These are phyloP conservation scores for Colletotrichum endophyticum DNA, from an alignment of 2,329 filamentous ascomycete genomes.

Conservation along the genomic window DNA sequence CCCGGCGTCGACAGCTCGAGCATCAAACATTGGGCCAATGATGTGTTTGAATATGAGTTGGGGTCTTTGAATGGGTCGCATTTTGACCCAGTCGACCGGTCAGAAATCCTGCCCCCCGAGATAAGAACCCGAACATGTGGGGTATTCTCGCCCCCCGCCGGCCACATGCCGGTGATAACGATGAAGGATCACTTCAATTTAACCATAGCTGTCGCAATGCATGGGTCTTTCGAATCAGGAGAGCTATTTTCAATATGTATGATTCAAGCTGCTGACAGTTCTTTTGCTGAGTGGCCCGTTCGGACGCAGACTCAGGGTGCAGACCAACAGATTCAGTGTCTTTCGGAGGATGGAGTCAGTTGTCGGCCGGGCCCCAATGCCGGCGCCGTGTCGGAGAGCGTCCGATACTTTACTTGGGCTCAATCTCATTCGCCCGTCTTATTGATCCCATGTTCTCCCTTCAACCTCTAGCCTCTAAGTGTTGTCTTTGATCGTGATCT, in stretches of 20 bases:
- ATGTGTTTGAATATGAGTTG: neutral
- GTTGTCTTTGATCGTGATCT: neutral
- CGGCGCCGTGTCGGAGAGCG: neutral
- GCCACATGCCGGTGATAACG: neutral
- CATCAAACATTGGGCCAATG: neutral
- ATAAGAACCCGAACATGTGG: neutral
- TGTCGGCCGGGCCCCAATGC: conserved; percentile 1
- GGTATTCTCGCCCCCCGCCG: neutral
- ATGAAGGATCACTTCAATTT: neutral
- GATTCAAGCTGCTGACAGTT: neutral
- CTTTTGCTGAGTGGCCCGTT: neutral
- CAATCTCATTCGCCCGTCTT: neutral
- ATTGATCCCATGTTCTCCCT: neutral
- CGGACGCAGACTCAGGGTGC: neutral
- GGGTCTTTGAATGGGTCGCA: neutral
- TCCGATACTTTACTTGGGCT: neutral
- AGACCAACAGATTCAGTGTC: neutral
- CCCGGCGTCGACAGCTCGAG: neutral
- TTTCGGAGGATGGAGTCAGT: neutral
- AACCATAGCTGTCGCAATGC: neutral
- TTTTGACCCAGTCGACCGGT: neutral
- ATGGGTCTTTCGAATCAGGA: neutral
- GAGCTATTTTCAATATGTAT: neutral
- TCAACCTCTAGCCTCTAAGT: neutral
- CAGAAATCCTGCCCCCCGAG: neutral